A percentile compares a stretch with the other conserved stretches of the same genome.
Evolutionary conservation across 2,329 filamentous ascomycete species (phyloP).

Genomic region (Cytospora piceae): DNA sequence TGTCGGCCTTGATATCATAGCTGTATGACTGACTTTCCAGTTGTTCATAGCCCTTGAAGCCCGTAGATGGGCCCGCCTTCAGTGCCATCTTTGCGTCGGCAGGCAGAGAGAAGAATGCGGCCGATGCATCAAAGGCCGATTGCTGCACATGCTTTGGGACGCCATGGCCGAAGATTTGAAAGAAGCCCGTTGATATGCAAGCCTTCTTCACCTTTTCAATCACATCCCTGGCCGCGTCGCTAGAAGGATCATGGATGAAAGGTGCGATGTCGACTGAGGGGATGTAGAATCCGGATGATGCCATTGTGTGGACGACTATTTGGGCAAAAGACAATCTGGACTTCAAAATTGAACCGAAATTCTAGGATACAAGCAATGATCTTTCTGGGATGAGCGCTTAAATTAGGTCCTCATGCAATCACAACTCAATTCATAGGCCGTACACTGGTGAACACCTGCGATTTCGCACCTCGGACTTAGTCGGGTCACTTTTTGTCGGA

Average conservation of each 20-base stretch:
- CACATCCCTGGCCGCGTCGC: background rate
- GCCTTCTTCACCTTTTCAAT: background rate
- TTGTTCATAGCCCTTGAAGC: background rate
- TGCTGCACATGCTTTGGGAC: background rate
- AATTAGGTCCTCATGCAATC: background rate
- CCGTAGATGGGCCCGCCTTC: background rate
- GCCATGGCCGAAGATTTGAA: background rate
- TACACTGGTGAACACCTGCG: background rate
- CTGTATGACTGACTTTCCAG: background rate
- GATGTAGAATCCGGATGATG: background rate
- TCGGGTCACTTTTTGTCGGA: background rate
- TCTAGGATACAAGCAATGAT: background rate
- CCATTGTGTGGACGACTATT: background rate
- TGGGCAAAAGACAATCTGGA: background rate
- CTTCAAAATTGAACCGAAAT: background rate
- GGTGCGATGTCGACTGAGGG: background rate
- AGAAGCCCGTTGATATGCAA: background rate
- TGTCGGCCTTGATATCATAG: background rate
- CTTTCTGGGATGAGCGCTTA: background rate
- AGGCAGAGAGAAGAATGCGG: background rate
- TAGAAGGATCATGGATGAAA: background rate
- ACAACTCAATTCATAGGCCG: background rate
- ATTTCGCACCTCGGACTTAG: no score
- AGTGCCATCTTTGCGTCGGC: background rate
- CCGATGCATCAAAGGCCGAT: background rate